Percentiles rank a stretch among this genome's conserved stretches.
These are phyloP conservation scores for Pseudognaphalium luteoalbum DNA, from an alignment of 129 eudicot genomes.

Conservation along the genomic window DNA sequence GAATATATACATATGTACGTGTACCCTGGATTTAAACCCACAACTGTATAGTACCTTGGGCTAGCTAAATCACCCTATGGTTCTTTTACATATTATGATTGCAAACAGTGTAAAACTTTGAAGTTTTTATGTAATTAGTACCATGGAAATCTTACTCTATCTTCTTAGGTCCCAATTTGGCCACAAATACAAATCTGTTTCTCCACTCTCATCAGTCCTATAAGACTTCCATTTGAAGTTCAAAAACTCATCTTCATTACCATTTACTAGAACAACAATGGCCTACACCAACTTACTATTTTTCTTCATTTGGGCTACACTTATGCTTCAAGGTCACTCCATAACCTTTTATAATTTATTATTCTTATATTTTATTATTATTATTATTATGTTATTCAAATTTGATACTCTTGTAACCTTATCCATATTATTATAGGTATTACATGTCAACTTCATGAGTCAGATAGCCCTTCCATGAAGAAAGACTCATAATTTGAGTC, in stretches of 20 bases:
- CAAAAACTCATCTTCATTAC: conserved; percentile 14
- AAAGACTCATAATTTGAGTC: conserved; percentile 9
- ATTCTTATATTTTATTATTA: background rate
- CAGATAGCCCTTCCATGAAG: background rate
- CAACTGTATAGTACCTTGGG: too few species aligned
- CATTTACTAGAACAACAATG: conserved; percentile 22
- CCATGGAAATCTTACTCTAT: conserved; percentile 16
- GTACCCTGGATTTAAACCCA: too few species aligned
- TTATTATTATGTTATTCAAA: background rate
- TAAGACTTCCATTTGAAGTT: too few species aligned
- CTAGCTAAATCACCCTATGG: too few species aligned
- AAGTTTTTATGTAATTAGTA: background rate
- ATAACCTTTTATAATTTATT: background rate
- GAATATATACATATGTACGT: too few species aligned
- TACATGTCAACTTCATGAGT: background rate
- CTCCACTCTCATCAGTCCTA: conserved; percentile 18
- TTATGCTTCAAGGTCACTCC: conserved; percentile 33
- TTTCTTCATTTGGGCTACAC: conserved; percentile 28
- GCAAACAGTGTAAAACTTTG: background rate
- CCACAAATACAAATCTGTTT: conserved; percentile 16
- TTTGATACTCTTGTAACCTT: background rate
- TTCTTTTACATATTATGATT: background rate
- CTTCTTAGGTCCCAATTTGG: conserved; percentile 32
- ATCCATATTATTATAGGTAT: background rate
- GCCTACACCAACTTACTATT: conserved; percentile 27